A percentile compares a stretch with the other conserved stretches of the same genome.
Conservation (phyloP, 805 yeast species). For the Ogataea pilisensis region DNA sequence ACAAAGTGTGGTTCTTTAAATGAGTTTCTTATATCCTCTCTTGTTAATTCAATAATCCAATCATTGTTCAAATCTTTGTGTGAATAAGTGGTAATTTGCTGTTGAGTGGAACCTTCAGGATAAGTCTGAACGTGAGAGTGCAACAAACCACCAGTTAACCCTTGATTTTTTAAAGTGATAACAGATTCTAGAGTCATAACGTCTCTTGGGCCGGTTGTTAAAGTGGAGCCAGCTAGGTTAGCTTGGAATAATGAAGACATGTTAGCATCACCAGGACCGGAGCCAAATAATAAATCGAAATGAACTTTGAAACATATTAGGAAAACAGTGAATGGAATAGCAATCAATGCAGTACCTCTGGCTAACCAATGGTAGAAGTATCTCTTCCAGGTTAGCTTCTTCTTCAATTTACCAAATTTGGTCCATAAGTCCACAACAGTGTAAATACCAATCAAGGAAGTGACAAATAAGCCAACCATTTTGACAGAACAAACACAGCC, state of each 20-base stretch:
- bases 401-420: conserved; percentile 68
- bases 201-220: conserved; percentile 64
- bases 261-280: conserved; percentile 88
- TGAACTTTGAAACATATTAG: conserved; percentile 68
- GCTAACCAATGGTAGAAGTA: conserved; percentile 65
- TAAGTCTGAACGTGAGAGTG: conserved; percentile 85
- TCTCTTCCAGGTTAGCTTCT: conserved; percentile 40
- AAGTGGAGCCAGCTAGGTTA: conserved; percentile 63
- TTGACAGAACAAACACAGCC: conserved; percentile 93
- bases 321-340: conserved; percentile 61
- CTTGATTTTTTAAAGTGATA: conserved; percentile 65
- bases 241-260: conserved; percentile 90
- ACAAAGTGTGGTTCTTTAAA: conserved; percentile 36
- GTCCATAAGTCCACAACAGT: conserved; percentile 87
- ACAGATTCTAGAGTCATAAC: conserved; percentile 55
- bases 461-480: conserved; percentile 94
- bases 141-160: conserved; percentile 66
- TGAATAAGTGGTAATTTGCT: conserved; percentile 90
- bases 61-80: conserved; percentile 85
- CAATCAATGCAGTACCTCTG: conserved; percentile 57
- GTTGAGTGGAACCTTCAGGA: conserved; percentile 92
- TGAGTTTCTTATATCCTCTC: conserved; percentile 37
- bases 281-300: conserved; percentile 64
- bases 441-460: conserved; percentile 83
- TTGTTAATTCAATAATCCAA: conserved; percentile 65